Evolutionary conservation across 441 rosid genomes (phyloP), one percentile per base, ranked within the genome.

Genomic region (Erodium moschatum): DNA sequence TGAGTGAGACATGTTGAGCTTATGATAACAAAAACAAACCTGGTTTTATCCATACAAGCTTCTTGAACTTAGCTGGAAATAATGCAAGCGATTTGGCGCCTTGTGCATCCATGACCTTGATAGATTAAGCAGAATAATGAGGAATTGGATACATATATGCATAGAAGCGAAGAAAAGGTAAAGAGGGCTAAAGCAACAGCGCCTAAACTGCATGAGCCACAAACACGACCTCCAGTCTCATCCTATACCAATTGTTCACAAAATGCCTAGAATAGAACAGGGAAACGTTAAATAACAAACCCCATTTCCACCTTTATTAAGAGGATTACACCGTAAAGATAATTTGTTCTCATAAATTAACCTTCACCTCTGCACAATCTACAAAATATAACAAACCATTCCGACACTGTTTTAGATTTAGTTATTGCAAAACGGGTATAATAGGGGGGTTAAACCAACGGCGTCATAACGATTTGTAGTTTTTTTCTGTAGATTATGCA

Each of bases 61-160:
- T 91, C 60, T 87, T 95, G 78, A 93, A 90, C 75, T 91, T 93
- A 7, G 95, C 98, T 11, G 97, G 97, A 77, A 94, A 85, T 64
- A 91, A 64, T 3, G 97, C 96, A 69, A 94, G 74, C 13, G 91
- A 87, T 75, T 81, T 86, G 69, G 78, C 85, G 67, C 93, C 96
- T 76, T 78, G 75, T 15, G 81, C 84, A 74, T 91, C 96, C 85
- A 86, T 84, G 62, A 93, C 92, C 96, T 90, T 54, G 40, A 77
- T 38, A 50, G 20, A 69, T 31, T 24, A 24, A 24, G 27, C 27
- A 24, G 2, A 24, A 29, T 27, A 29, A 40, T 0, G 54, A 68
- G 3, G 10, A 29, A 61, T 63, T 5, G 12, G 24, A n/a, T 40
- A 11, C 5, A 12, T 35, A 16, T 13, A 19, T 21, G 24, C 21